Base-by-base conservation (phyloP, 73 alveolate species). In the Uronychia binucleata region DNA sequence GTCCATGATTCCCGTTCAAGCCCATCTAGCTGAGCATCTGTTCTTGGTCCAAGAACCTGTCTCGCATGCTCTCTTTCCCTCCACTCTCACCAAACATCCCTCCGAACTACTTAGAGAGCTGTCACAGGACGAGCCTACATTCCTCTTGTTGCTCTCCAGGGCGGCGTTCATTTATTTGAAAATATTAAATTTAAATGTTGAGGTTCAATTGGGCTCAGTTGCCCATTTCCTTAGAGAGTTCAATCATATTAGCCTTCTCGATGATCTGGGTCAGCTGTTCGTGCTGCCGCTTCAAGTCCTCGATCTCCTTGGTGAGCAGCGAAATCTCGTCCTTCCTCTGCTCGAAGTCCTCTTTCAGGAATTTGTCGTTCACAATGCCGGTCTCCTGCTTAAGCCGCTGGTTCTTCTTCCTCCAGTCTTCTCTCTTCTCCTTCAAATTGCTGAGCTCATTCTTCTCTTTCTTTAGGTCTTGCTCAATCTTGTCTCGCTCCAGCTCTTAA, bases 401-500 rank as follows among this genome's bases (percentile, higher is more conserved):
- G 76, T 83, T 90, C 57, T 84, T 90, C 81, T 92, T 86, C 87
- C 97, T 85, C 29, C 83, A 74, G 58, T 81, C 82, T 80, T 96
- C 99, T 79, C 96, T 95, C 28, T 80, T 84, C 84, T 88, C 97
- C 89, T 97, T 97, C 77, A 80, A 80, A 67, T 88, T 92, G 67
- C 95, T 95, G 78, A 96, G 82, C 80, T 87, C 85, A 74, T 91
- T 91, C 89, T 97, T 95, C 96, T 93, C 92, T 46, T 93, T 94
- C 32, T 93, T 96, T 29, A 96, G 83, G 33, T 88, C 92, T 31
- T 91, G 81, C 32, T 90, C 91, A 31, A 96, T 92, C 34, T 33
- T 91, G 67, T 93, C 92, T 77, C 84, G 85, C 79, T 95, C 92
- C 58, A 80, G 80, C 79, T 95, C 90, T 59, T 90, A 82, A 26